Evolutionary conservation across 768 basidiomycete species (phyloP).

Genomic region (Russula olivacea): DNA sequence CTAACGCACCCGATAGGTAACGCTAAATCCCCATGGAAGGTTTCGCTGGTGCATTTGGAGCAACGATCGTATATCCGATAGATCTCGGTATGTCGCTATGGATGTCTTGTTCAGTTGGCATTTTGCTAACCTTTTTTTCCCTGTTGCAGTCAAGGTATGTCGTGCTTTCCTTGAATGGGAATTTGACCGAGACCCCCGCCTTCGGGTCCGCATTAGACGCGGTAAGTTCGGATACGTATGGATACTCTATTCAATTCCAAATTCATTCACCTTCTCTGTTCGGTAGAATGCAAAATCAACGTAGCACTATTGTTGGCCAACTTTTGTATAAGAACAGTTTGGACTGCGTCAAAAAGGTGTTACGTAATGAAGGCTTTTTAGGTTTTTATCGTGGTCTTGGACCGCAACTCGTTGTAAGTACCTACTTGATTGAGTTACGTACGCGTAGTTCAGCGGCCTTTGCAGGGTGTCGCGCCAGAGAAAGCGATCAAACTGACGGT

Average conservation of each 20-base stretch:
- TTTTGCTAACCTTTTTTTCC: constrained; percentile 14
- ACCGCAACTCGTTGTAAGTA: constrained; percentile 80
- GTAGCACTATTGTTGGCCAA: constrained; percentile 94
- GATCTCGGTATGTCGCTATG: constrained; percentile 63
- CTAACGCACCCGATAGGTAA: constrained; percentile 1
- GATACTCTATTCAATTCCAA: not conserved
- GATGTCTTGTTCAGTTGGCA: not conserved
- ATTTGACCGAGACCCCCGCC: constrained; percentile 3
- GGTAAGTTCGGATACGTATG: constrained; percentile 36
- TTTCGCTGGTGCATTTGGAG: constrained; percentile 88
- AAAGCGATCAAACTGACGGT: constrained; percentile 98
- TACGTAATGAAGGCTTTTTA: constrained; percentile 85
- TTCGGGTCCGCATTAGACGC: constrained; percentile 40
- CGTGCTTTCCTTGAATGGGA: not conserved
- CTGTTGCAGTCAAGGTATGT: constrained; percentile 62
- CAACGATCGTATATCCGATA: constrained; percentile 97
- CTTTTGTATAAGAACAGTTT: constrained; percentile 93
- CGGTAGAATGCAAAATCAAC: constrained; percentile 91
- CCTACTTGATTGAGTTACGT: not conserved
- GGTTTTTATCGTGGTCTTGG: constrained; percentile 98
- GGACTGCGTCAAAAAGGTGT: constrained; percentile 91
- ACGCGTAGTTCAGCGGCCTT: not conserved
- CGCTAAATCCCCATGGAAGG: constrained; percentile 41
- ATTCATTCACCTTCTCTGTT: constrained; percentile 4
- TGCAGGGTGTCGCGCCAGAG: constrained; percentile 90